phyloP scores from a whole-genome alignment of 2,329 filamentous ascomycete genomes.

The Phaeosphaeriaceae sp. region DNA sequence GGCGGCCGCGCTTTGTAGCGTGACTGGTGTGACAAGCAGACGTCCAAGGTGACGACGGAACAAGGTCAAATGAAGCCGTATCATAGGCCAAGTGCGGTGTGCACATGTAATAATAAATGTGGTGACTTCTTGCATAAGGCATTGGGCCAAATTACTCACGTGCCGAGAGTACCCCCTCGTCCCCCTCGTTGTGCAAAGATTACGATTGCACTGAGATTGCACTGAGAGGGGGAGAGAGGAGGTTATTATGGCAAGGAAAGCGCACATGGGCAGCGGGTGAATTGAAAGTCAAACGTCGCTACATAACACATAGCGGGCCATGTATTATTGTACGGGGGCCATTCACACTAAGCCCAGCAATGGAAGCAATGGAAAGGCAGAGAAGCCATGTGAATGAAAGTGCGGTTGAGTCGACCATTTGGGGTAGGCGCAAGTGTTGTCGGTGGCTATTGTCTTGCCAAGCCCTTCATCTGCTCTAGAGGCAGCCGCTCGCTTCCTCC shows the following conservation, averaged over 20 bases:
- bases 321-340: too few relatives aligned
- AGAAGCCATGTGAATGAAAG: slow-evolving; percentile 21
- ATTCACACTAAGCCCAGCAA: slow-evolving; percentile 1
- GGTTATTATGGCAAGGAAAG: too few relatives aligned
- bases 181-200: too few relatives aligned
- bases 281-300: too few relatives aligned
- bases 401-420: slow-evolving; percentile 19
- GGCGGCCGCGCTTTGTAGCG: slow-evolving; percentile 27
- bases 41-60: slow-evolving; percentile 9
- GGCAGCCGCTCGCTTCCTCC: slow-evolving; percentile 38
- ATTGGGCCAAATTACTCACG: slow-evolving; percentile 16
- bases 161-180: slow-evolving; percentile 19
- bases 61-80: not conserved
- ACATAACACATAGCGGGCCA: too few relatives aligned
- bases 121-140: too few relatives aligned
- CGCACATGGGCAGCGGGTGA: too few relatives aligned
- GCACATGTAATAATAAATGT: too few relatives aligned
- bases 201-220: too few relatives aligned
- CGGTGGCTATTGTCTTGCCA: slow-evolving; percentile 10
- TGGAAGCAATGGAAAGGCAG: slow-evolving; percentile 7
- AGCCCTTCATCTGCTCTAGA: slow-evolving; percentile 18
- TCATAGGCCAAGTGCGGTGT: slow-evolving; percentile 1
- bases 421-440: slow-evolving; percentile 35
- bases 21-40: slow-evolving; percentile 34
- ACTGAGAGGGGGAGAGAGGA: too few relatives aligned